Conservation (phyloP, 1,139 yeast genomes). For the Pichia sp. region DNA sequence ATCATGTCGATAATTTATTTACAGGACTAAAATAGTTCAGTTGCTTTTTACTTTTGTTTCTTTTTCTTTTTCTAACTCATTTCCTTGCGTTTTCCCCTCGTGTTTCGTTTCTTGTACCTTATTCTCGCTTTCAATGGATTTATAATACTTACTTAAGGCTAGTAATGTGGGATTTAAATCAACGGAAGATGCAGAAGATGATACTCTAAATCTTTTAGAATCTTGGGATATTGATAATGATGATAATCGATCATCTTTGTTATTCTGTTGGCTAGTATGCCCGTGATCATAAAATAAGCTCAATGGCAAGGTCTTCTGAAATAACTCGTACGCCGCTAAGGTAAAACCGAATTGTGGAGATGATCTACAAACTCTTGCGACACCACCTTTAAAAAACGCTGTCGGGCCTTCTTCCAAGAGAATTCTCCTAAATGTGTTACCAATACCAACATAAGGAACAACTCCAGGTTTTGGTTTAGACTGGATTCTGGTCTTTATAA, state of each 20-base stretch:
- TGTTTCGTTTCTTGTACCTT: too few species aligned
- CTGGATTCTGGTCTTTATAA: conserved; percentile 90
- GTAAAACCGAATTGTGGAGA: conserved; percentile 98
- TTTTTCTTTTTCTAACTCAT: too few species aligned
- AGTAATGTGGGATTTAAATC: conserved; percentile 24
- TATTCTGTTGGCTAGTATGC: conserved; percentile 1
- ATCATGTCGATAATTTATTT: too few species aligned
- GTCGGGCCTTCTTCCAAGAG: conserved; percentile 51
- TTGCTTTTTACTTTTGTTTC: too few species aligned
- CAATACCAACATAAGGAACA: conserved; percentile 64
- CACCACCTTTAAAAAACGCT: conserved; percentile 94
- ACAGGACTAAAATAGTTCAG: neutral
- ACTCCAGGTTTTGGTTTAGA: conserved; percentile 76
- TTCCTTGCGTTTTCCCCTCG: too few species aligned
- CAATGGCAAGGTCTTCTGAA: conserved; percentile 54
- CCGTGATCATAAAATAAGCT: conserved; percentile 26
- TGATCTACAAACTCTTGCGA: conserved; percentile 89
- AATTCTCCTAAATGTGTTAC: conserved; percentile 70
- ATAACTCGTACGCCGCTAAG: conserved; percentile 87
- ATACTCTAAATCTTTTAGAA: conserved; percentile 22
- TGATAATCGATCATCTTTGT: too few species aligned
- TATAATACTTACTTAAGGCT: conserved; percentile 12
- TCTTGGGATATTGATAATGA: conserved; percentile 14
- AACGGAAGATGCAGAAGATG: conserved; percentile 17
- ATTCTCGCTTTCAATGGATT: conserved; percentile 3